Percentiles rank a stretch among this genome's conserved stretches.
Evolutionary conservation across 1,139 yeast species (phyloP).

Genomic region (Protomyces inundatus): DNA sequence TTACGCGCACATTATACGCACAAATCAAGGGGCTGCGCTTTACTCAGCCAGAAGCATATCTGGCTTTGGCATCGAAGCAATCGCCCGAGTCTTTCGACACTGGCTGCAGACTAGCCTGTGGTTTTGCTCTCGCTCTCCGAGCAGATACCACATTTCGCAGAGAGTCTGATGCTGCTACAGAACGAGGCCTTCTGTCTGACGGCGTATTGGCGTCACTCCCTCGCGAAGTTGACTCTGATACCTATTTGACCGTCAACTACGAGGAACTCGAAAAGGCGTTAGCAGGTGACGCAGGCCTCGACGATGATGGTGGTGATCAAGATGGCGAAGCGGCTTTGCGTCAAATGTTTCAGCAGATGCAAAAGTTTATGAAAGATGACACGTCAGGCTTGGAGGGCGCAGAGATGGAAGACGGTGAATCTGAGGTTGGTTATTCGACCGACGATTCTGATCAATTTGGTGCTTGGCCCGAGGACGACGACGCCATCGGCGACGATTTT

Average conservation of each 20-base stretch:
- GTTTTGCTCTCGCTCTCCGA: constrained; percentile 34
- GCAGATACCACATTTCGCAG: neutral
- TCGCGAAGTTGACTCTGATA: constrained; percentile 33
- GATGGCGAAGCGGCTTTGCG: constrained; percentile 31
- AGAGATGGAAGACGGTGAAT: constrained; percentile 29
- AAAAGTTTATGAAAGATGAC: constrained; percentile 36
- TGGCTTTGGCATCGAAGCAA: neutral
- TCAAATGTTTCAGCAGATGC: constrained; percentile 34
- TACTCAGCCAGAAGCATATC: constrained; percentile 29
- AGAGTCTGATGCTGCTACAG: neutral
- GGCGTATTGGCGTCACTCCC: constrained; percentile 34
- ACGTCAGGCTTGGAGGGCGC: constrained; percentile 37
- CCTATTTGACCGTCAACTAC: constrained; percentile 34
- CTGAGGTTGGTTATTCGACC: constrained; percentile 25
- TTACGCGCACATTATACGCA: constrained; percentile 35
- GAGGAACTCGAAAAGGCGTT: constrained; percentile 30
- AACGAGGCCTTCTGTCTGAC: constrained; percentile 30
- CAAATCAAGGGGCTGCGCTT: constrained; percentile 32
- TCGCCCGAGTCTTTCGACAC: constrained; percentile 29
- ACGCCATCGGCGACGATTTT: constrained; percentile 47
- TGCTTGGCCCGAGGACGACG: constrained; percentile 30
- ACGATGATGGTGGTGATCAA: neutral
- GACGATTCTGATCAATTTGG: constrained; percentile 33
- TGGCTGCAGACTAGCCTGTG: constrained; percentile 36
- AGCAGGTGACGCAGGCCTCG: constrained; percentile 26